These are phyloP conservation scores for Lipomyces chichibuensis DNA, from an alignment of 805 yeast genomes.

Conservation along the genomic window DNA sequence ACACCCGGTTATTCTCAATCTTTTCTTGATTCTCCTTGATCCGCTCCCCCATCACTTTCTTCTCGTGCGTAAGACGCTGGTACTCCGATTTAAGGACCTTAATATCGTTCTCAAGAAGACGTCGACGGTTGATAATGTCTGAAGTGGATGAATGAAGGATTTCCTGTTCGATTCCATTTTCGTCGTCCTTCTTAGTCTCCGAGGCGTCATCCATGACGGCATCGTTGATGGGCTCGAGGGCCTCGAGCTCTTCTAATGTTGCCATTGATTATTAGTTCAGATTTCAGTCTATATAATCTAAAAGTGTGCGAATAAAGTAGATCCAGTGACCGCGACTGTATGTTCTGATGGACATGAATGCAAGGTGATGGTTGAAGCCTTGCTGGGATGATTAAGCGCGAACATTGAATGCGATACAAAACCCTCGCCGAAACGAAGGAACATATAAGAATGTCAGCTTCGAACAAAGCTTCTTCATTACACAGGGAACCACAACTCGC, in stretches of 20 bases:
- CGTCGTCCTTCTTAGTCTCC: slow-evolving; percentile 37
- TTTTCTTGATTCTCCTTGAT: slow-evolving; percentile 95
- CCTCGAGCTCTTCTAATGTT: slow-evolving; percentile 80
- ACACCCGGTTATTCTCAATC: slow-evolving; percentile 90
- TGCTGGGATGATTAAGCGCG: too few relatives aligned
- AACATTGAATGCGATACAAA: too few relatives aligned
- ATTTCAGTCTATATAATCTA: not conserved
- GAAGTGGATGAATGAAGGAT: slow-evolving; percentile 74
- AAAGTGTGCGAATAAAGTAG: not conserved
- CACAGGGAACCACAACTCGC: too few relatives aligned
- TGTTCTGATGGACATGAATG: not conserved
- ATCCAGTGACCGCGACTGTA: not conserved
- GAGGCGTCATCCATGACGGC: slow-evolving; percentile 50
- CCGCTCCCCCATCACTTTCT: slow-evolving; percentile 87
- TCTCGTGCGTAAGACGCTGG: slow-evolving; percentile 88
- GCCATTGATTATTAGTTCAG: slow-evolving; percentile 55
- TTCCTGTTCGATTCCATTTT: slow-evolving; percentile 76
- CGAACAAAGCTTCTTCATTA: too few relatives aligned
- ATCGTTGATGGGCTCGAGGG: slow-evolving; percentile 45
- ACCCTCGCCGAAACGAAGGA: too few relatives aligned
- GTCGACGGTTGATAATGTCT: slow-evolving; percentile 83
- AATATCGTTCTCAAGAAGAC: slow-evolving; percentile 89
- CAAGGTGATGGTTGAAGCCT: too few relatives aligned
- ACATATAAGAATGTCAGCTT: too few relatives aligned
- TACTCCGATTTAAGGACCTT: slow-evolving; percentile 91